phyloP scores from a whole-genome alignment of 805 yeast genomes.

The Clavispora fructus region DNA sequence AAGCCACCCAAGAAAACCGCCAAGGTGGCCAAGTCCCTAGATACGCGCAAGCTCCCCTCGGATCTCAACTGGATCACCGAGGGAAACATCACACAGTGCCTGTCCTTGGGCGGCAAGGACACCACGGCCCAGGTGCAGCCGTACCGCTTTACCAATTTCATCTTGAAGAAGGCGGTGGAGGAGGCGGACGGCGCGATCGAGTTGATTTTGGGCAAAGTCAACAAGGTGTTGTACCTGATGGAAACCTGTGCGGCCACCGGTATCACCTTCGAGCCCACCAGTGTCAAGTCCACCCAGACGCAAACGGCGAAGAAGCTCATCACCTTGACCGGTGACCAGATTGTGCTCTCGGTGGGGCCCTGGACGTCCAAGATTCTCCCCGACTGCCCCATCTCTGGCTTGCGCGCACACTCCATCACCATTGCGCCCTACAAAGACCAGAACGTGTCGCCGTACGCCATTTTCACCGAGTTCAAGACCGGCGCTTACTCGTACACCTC shows the following conservation, averaged over 20 bases:
- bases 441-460: conserved; percentile 84
- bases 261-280: conserved; percentile 53
- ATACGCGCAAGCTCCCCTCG: conserved; percentile 39
- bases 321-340: conserved; percentile 62
- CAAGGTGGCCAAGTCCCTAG: conserved; percentile 25
- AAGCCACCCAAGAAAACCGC: conserved; percentile 34
- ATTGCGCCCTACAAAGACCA: conserved; percentile 70
- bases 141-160: conserved; percentile 81
- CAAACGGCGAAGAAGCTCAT: conserved; percentile 28
- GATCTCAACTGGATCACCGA: conserved; percentile 75
- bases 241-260: conserved; percentile 68
- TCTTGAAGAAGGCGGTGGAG: conserved; percentile 74
- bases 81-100: conserved; percentile 63
- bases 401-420: conserved; percentile 93
- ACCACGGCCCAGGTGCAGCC: conserved; percentile 98
- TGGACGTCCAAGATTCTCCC: conserved; percentile 93
- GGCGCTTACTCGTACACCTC: conserved; percentile 65
- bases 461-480: conserved; percentile 85
- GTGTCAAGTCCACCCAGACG: conserved; percentile 20
- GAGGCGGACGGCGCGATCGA: conserved; percentile 68
- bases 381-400: conserved; percentile 89
- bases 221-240: conserved; percentile 56
- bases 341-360: conserved; percentile 89
- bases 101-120: conserved; percentile 74
- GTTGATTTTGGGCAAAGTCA: conserved; percentile 78